Percentiles rank a stretch among this genome's conserved stretches.
These are phyloP conservation scores for Phytophthora rubi DNA, from an alignment of 352 stramenopile genomes.

Conservation along the genomic window DNA sequence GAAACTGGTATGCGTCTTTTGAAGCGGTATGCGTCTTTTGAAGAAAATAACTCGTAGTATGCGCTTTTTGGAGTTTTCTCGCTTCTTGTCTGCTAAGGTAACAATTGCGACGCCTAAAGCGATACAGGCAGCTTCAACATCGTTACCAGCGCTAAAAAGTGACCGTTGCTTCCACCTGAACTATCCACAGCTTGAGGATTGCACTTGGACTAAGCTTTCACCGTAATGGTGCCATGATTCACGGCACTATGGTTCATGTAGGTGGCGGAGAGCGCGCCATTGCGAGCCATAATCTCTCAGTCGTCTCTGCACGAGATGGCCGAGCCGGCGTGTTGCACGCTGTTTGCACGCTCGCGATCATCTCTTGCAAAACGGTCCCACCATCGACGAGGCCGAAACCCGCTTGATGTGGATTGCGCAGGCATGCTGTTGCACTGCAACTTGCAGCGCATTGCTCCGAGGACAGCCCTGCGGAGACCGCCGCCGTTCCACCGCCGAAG, in stretches of 20 bases:
- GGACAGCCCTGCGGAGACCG: background rate
- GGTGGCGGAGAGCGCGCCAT: background rate
- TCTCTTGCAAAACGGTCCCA: conserved; percentile 23
- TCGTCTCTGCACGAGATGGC: conserved; percentile 1
- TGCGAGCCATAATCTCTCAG: conserved; percentile 19
- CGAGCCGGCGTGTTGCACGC: conserved; percentile 3
- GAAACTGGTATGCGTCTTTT: no score
- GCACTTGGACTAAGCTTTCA: background rate
- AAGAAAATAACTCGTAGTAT: no score
- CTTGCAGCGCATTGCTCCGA: conserved; percentile 1
- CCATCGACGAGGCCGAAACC: conserved; percentile 19
- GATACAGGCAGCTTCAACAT: conserved; percentile 26
- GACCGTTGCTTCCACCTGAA: conserved; percentile 23
- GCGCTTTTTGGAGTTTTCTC: no score
- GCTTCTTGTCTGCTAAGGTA: background rate
- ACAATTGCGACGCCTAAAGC: background rate
- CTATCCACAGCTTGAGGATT: conserved; percentile 19
- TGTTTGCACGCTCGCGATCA: conserved; percentile 28
- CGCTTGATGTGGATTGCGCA: conserved; percentile 24
- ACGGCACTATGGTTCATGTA: background rate
- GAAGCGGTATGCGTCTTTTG: no score
- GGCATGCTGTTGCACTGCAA: background rate
- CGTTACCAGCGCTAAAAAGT: conserved; percentile 27
- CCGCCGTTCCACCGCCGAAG: conserved; percentile 15
- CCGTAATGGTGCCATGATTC: background rate